Evolutionary conservation across 257 asterid genomes (phyloP), one percentile per base, ranked within the genome.

Genomic region (Linderniella brevidens): DNA sequence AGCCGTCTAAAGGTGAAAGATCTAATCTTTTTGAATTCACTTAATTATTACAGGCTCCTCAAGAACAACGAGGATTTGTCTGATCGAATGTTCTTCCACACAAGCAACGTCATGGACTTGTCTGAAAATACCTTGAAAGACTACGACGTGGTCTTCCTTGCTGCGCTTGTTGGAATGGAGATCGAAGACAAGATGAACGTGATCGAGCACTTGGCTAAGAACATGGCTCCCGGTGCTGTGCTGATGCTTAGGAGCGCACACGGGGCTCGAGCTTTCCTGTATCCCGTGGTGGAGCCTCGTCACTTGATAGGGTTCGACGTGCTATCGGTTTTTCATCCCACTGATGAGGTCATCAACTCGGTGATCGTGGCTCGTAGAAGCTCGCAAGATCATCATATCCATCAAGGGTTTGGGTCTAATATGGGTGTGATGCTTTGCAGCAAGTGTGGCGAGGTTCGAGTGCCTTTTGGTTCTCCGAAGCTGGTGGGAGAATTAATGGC

Each of bases 101-200:
- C 94, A 0, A 42, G 11, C 0, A 79, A 86, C 62, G 67, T 79
- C 53, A 59, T 86, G 87, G 41, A 75, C 40, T 80, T 79, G 4
- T 46, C 92, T 0, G 56, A 37, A 13, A 69, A 41, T 0, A 77
- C 40, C 0, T 35, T 86, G 15, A 47, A 41, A 37, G 70, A 70
- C 17, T 86, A 75, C 48, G 97, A 82, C 15, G 94, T 86, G 0
- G 93, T 86, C 1, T 82, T 82, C 69, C 52, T 86, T 70, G 97
- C 97, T 0, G 97, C 97, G 0, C 67, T 86, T 0, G 97, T 86
- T 38, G 97, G 97, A 11, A 73, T 79, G 92, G 87, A 77, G n/a
- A 59, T 69, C 35, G 85, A 75, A 47, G 80, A 74, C 7, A 86
- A 86, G 63, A 58, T 58, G 50, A 52, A 46, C 1, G 75, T 71